A percentile compares a stretch with the other conserved stretches of the same genome.
phyloP scores from a whole-genome alignment of 805 yeast genomes.

The Teunomyces atbi region DNA sequence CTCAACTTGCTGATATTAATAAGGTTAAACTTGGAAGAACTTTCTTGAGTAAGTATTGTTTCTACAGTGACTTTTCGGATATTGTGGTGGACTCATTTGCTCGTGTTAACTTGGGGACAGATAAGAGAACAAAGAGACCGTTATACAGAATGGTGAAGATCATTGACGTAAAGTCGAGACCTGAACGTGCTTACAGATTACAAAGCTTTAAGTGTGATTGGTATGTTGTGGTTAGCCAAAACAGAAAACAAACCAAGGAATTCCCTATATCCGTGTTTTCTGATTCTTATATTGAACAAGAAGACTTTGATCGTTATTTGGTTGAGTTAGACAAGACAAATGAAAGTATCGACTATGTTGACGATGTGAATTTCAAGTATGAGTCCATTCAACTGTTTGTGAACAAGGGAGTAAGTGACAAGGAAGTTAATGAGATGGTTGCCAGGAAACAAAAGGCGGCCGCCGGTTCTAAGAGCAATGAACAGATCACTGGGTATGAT shows the following conservation, averaged over 20 bases:
- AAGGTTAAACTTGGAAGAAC: constrained; percentile 75
- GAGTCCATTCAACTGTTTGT: constrained; percentile 63
- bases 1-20: constrained; percentile 65
- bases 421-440: constrained; percentile 77
- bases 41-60: constrained; percentile 70
- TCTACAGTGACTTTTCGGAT: constrained; percentile 76
- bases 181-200: constrained; percentile 42
- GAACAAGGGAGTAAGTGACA: constrained; percentile 63
- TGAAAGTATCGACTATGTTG: constrained; percentile 57
- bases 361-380: constrained; percentile 63
- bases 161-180: constrained; percentile 53
- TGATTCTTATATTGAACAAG: constrained; percentile 67
- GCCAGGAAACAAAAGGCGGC: constrained; percentile 62
- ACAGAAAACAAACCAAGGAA: constrained; percentile 64
- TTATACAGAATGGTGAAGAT: constrained; percentile 84
- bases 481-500: constrained; percentile 41
- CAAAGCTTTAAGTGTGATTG: constrained; percentile 45
- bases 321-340: constrained; percentile 59
- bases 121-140: constrained; percentile 57
- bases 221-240: constrained; percentile 77
- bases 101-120: constrained; percentile 76
- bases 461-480: constrained; percentile 42
- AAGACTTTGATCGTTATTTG: constrained; percentile 72
- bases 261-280: constrained; percentile 79
- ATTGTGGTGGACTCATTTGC: constrained; percentile 74